These are phyloP conservation scores for Xylaria nigripes DNA, from an alignment of 495 filamentous ascomycete genomes.

Conservation along the genomic window DNA sequence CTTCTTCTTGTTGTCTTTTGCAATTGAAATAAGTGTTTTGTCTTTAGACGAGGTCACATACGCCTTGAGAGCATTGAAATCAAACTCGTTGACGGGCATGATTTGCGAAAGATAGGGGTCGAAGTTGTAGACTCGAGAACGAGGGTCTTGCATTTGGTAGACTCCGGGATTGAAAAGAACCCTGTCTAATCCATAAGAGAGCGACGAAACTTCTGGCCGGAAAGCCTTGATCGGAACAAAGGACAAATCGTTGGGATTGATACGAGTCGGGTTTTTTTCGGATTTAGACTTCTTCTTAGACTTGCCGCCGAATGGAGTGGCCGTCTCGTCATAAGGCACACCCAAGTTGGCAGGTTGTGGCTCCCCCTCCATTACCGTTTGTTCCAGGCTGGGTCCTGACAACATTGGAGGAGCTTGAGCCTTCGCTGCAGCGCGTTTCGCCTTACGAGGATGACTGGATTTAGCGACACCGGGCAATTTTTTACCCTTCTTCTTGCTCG, in stretches of 20 bases:
- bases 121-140: conserved; percentile 87
- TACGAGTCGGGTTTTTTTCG: neutral
- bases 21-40: conserved; percentile 53
- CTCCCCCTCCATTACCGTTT: neutral
- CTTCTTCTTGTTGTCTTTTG: conserved; percentile 58
- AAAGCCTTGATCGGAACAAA: conserved; percentile 41
- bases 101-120: conserved; percentile 87
- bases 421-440: neutral
- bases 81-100: conserved; percentile 86
- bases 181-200: conserved; percentile 76
- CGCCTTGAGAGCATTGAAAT: conserved; percentile 73
- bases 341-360: neutral
- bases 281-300: conserved; percentile 1
- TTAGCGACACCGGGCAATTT: too few species aligned
- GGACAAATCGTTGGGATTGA: conserved; percentile 20
- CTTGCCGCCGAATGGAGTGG: neutral
- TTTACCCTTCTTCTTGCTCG: neutral
- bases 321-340: neutral
- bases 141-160: conserved; percentile 82
- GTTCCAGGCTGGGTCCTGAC: too few species aligned
- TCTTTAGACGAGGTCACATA: conserved; percentile 91
- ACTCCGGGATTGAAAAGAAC: conserved; percentile 94
- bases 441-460: too few species aligned
- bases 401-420: too few species aligned
- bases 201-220: conserved; percentile 54